phyloP scores from a whole-genome alignment of 1,284 basidiomycete species.

The Pseudozyma hubeiensis region DNA sequence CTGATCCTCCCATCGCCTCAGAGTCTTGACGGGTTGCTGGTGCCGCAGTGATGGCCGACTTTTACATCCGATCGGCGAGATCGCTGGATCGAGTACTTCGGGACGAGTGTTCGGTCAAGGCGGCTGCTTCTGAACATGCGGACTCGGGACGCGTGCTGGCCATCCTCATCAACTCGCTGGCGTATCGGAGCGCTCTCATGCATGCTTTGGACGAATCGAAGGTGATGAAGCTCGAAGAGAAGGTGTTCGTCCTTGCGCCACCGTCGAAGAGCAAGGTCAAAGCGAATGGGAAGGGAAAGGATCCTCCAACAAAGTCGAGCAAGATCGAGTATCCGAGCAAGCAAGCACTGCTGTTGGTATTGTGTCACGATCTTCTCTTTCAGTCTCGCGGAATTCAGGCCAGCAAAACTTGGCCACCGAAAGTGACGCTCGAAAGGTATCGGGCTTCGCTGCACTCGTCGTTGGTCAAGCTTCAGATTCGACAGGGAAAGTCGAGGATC shows the following conservation, averaged over 20 bases:
- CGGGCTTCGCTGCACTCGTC: slow-evolving; percentile 88
- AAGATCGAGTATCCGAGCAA: slow-evolving; percentile 17
- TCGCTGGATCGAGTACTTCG: slow-evolving; percentile 53
- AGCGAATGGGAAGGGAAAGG: neutral
- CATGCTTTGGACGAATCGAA: slow-evolving; percentile 35
- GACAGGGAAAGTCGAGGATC: slow-evolving; percentile 42
- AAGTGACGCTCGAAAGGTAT: slow-evolving; percentile 73
- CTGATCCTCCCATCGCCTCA: too few species aligned
- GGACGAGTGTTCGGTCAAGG: slow-evolving; percentile 60
- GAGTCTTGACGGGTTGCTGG: too few species aligned
- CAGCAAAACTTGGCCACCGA: slow-evolving; percentile 59
- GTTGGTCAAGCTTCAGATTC: slow-evolving; percentile 83
- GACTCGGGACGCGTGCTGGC: slow-evolving; percentile 60
- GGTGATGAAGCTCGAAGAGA: slow-evolving; percentile 40
- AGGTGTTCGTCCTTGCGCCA: slow-evolving; percentile 26
- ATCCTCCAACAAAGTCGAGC: neutral
- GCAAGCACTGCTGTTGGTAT: slow-evolving; percentile 57
- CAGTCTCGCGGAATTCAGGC: slow-evolving; percentile 58
- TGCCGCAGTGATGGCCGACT: slow-evolving; percentile 52
- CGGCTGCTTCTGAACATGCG: slow-evolving; percentile 32
- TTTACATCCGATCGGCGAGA: slow-evolving; percentile 56
- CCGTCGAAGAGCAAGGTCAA: neutral
- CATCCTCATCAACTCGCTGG: slow-evolving; percentile 56
- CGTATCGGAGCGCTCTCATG: slow-evolving; percentile 46
- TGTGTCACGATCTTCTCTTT: slow-evolving; percentile 63